phyloP scores from a whole-genome alignment of 2,329 filamentous ascomycete genomes.

The Arthrobotrys iridis region DNA sequence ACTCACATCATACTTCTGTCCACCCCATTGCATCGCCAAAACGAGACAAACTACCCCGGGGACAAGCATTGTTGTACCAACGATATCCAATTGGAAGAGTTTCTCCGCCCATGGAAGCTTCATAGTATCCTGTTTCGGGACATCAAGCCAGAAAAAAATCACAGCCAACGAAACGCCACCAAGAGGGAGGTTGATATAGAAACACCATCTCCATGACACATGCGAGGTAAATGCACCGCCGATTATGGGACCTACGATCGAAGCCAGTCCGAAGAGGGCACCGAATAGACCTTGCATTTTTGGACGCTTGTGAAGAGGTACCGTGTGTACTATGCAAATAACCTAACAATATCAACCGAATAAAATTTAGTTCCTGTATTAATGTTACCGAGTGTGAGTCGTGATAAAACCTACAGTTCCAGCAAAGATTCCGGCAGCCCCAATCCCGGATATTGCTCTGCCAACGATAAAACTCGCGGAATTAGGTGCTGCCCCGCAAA shows the following conservation, averaged over 20 bases:
- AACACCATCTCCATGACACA: conserved; percentile 67
- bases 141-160: conserved; percentile 66
- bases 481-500: neutral
- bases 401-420: conserved; percentile 62
- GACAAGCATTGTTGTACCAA: conserved; percentile 72
- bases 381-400: neutral
- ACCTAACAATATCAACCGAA: conserved; percentile 66
- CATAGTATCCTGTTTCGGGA: conserved; percentile 58
- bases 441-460: conserved; percentile 67
- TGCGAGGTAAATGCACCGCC: conserved; percentile 67
- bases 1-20: conserved; percentile 63
- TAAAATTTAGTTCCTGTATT: neutral
- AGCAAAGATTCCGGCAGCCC: conserved; percentile 67
- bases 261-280: conserved; percentile 65
- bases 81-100: conserved; percentile 66
- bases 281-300: conserved; percentile 58
- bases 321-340: conserved; percentile 62
- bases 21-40: conserved; percentile 73
- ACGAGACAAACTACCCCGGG: conserved; percentile 70
- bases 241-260: conserved; percentile 65
- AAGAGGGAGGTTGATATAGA: conserved; percentile 71
- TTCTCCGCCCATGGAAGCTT: conserved; percentile 61
- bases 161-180: conserved; percentile 66
- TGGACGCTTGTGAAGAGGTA: conserved; percentile 58
- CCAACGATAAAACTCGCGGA: conserved; percentile 66